Evolutionary conservation across 495 filamentous ascomycete species (phyloP).

Genomic region (Penicillium daleae): DNA sequence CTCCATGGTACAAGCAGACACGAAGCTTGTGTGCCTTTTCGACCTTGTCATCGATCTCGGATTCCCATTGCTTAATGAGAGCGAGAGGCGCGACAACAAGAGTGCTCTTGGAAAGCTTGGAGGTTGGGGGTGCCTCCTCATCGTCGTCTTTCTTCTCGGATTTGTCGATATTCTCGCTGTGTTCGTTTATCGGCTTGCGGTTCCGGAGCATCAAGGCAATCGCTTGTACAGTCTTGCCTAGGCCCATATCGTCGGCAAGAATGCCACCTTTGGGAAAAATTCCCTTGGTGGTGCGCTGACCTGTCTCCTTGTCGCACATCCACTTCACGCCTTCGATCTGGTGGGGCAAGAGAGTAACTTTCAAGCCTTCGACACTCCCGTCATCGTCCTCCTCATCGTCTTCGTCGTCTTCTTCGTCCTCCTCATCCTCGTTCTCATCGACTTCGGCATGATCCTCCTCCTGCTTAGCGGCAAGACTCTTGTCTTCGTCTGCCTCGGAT

Average conservation of each 20-base stretch:
- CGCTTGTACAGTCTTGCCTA: slow-evolving; percentile 89
- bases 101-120: slow-evolving; percentile 72
- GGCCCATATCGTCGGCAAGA: slow-evolving; percentile 92
- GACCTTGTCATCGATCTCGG: slow-evolving; percentile 83
- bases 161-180: slow-evolving; percentile 39
- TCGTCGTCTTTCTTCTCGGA: slow-evolving; percentile 23
- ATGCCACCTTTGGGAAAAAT: slow-evolving; percentile 85
- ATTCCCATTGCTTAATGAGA: slow-evolving; percentile 96
- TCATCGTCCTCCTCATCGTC: slow-evolving; percentile 74
- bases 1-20: slow-evolving; percentile 89
- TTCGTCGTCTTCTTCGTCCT: slow-evolving; percentile 51
- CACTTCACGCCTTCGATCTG: slow-evolving; percentile 91
- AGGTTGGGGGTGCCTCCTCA: slow-evolving; percentile 57
- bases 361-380: slow-evolving; percentile 77
- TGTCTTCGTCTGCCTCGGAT: slow-evolving; percentile 22
- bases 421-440: slow-evolving; percentile 36
- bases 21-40: slow-evolving; percentile 65
- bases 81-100: slow-evolving; percentile 94
- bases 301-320: slow-evolving; percentile 89
- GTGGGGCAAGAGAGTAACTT: slow-evolving; percentile 85
- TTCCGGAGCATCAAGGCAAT: slow-evolving; percentile 86
- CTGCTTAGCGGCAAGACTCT: slow-evolving; percentile 32
- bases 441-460: slow-evolving; percentile 64
- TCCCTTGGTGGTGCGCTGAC: slow-evolving; percentile 71
- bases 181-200: slow-evolving; percentile 62